phyloP scores from a whole-genome alignment of 345 rosid species.

The Kernera saxatilis region DNA sequence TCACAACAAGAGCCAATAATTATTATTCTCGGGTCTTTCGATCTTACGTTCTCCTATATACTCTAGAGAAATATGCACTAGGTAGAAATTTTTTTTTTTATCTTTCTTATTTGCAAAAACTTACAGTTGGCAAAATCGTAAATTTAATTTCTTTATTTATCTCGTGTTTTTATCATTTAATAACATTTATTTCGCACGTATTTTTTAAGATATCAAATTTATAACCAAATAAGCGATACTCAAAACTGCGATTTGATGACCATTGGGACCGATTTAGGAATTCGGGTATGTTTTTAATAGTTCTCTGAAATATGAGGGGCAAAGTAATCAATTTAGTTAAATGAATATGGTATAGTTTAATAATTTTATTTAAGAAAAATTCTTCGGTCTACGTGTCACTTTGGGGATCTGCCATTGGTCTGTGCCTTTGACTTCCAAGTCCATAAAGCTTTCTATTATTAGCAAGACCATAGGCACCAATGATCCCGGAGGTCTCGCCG shows the following conservation, averaged over 20 bases:
- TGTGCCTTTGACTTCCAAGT: background rate
- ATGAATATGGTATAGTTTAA: background rate
- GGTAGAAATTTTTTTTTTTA: background rate
- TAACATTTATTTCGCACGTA: too few species aligned
- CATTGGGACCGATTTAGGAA: background rate
- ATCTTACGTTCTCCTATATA: background rate
- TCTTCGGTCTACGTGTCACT: background rate
- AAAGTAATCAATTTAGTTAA: background rate
- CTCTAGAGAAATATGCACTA: background rate
- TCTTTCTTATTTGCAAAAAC: background rate
- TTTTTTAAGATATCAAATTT: too few species aligned
- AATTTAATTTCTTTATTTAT: too few species aligned
- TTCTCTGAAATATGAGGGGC: background rate
- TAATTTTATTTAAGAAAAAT: too few species aligned
- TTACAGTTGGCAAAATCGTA: background rate
- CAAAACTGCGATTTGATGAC: background rate
- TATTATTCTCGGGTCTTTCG: background rate
- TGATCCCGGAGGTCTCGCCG: background rate
- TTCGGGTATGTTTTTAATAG: background rate
- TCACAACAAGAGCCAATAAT: constrained; percentile 2
- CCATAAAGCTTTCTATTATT: constrained; percentile 7
- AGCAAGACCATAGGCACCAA: background rate
- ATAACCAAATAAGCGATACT: too few species aligned
- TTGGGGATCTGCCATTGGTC: background rate
- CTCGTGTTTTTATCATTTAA: too few species aligned